phyloP scores from a whole-genome alignment of 139 green algal genomes.

The Coelastrella sp. region DNA sequence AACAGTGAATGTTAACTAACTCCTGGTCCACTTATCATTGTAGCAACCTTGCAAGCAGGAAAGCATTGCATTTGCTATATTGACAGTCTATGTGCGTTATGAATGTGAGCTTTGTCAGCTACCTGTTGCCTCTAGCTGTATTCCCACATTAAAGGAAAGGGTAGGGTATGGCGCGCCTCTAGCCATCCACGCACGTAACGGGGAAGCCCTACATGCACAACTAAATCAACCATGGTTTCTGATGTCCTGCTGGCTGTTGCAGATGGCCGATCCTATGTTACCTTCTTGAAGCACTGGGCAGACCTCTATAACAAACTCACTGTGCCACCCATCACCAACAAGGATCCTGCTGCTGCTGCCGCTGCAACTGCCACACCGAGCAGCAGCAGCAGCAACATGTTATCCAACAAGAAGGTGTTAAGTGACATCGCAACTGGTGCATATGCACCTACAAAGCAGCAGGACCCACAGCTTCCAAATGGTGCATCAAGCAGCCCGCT shows the following conservation, averaged over 20 bases:
- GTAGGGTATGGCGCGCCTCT: too few species aligned
- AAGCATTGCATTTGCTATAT: too few species aligned
- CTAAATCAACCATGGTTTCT: neutral
- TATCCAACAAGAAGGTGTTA: conserved; percentile 4
- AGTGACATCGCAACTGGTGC: neutral
- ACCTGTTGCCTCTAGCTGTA: too few species aligned
- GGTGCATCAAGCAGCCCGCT: too few species aligned
- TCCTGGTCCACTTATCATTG: too few species aligned
- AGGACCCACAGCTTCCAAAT: neutral
- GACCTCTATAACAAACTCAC: neutral
- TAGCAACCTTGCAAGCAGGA: too few species aligned
- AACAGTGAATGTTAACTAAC: neutral
- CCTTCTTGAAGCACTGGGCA: conserved; percentile 2
- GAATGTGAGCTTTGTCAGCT: too few species aligned
- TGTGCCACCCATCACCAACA: neutral
- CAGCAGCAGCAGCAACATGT: neutral
- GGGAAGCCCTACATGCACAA: neutral
- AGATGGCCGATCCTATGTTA: conserved; percentile 33
- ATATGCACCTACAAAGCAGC: neutral
- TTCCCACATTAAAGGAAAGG: too few species aligned
- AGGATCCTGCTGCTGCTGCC: neutral
- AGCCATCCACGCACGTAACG: neutral
- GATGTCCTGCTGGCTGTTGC: neutral
- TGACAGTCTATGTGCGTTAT: too few species aligned
- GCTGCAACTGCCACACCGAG: neutral